phyloP scores from a whole-genome alignment of 1,139 yeast species.

The Geotrichum phurueaensis region DNA sequence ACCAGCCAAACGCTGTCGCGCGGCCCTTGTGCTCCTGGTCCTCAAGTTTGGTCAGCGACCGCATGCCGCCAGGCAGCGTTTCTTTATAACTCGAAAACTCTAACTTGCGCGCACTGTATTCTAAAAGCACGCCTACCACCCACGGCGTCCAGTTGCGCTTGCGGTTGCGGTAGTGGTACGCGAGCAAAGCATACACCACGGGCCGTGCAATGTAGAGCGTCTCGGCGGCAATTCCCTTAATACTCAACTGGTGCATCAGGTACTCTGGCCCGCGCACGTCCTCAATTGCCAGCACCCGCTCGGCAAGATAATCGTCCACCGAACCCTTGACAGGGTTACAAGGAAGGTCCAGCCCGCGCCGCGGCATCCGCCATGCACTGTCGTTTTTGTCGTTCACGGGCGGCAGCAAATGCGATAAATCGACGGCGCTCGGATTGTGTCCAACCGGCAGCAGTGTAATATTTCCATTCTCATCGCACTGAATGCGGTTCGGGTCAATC shows the following conservation, averaged over 20 bases:
- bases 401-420: not conserved
- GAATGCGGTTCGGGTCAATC: slow-evolving; percentile 27
- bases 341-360: slow-evolving; percentile 32
- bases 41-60: slow-evolving; percentile 34
- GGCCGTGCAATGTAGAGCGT: slow-evolving; percentile 37
- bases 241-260: slow-evolving; percentile 29
- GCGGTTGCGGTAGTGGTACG: slow-evolving; percentile 25
- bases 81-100: slow-evolving; percentile 22
- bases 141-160: slow-evolving; percentile 38
- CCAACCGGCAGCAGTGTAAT: slow-evolving; percentile 5
- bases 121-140: slow-evolving; percentile 37
- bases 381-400: slow-evolving; percentile 1
- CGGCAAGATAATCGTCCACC: slow-evolving; percentile 27
- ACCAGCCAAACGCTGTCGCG: slow-evolving; percentile 36
- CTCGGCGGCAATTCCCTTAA: slow-evolving; percentile 33
- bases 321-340: slow-evolving; percentile 20
- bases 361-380: slow-evolving; percentile 31
- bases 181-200: slow-evolving; percentile 34
- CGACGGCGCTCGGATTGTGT: not conserved
- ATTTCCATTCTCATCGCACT: slow-evolving; percentile 10
- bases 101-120: slow-evolving; percentile 32
- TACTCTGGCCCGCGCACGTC: slow-evolving; percentile 34
- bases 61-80: slow-evolving; percentile 28
- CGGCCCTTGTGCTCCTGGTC: slow-evolving; percentile 34
- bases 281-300: slow-evolving; percentile 33